These are phyloP conservation scores for Ambrosia artemisiifolia DNA, from an alignment of 129 eudicot species.

Conservation along the genomic window DNA sequence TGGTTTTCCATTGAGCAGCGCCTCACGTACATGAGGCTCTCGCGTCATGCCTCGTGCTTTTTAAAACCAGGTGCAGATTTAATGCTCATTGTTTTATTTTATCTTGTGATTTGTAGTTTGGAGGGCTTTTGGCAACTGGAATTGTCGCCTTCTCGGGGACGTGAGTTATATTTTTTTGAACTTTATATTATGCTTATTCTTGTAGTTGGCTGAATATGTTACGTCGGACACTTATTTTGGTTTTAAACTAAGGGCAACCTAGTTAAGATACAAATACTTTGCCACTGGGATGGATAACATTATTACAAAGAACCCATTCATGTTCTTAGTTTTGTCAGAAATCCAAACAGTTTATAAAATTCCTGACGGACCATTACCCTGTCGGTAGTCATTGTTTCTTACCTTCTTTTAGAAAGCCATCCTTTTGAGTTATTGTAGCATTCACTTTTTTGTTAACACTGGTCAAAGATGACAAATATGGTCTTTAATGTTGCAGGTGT, in stretches of 20 bases:
- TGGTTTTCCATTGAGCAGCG: no score
- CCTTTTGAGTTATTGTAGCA: no score
- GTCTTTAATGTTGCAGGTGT: slow-evolving; percentile 55
- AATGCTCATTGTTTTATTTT: slow-evolving; percentile 2
- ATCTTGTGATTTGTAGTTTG: slow-evolving; percentile 51
- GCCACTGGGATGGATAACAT: not conserved
- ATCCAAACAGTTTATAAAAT: not conserved
- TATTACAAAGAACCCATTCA: not conserved
- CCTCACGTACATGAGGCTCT: no score
- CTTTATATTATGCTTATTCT: not conserved
- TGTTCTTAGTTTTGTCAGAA: not conserved
- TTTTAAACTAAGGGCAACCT: not conserved
- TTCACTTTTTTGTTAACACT: not conserved
- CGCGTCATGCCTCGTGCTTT: no score
- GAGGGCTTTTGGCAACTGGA: slow-evolving; percentile 80
- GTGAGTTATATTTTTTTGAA: slow-evolving; percentile 46
- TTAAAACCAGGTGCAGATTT: no score
- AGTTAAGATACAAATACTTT: not conserved
- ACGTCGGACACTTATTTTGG: not conserved
- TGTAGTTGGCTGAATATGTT: not conserved
- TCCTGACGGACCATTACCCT: not conserved
- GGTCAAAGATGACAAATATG: slow-evolving; percentile 16
- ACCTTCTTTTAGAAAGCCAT: not conserved
- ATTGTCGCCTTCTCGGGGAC: slow-evolving; percentile 88
- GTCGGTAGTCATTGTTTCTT: not conserved